Evolutionary conservation across 2,329 filamentous ascomycete genomes (phyloP).

Genomic region (Madurella fahalii): DNA sequence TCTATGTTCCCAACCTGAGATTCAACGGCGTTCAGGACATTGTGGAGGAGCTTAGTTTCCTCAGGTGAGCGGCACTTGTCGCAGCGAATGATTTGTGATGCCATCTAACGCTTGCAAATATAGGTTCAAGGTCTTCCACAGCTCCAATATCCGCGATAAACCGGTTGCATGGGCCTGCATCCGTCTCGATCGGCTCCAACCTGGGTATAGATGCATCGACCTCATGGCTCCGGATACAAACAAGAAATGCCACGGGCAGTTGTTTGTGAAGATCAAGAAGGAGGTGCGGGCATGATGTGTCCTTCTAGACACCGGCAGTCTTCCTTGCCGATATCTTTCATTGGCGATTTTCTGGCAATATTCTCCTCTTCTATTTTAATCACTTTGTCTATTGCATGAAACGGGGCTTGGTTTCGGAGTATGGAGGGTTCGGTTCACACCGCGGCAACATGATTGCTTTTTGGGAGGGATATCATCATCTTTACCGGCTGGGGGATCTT

Average conservation of each 20-base stretch:
- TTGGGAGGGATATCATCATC: not conserved
- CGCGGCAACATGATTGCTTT: not conserved
- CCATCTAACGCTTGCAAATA: constrained; percentile 1
- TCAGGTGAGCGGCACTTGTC: constrained; percentile 53
- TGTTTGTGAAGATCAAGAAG: constrained; percentile 53
- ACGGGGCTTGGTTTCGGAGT: not conserved
- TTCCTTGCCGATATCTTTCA: not conserved
- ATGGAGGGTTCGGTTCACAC: not conserved
- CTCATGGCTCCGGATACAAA: constrained; percentile 44
- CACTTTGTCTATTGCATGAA: not conserved
- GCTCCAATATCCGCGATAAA: constrained; percentile 35
- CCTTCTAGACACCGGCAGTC: not conserved
- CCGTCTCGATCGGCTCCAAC: constrained; percentile 53
- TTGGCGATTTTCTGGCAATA: not conserved
- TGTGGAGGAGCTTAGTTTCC: constrained; percentile 66
- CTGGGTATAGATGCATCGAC: constrained; percentile 52
- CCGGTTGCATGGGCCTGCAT: constrained; percentile 55
- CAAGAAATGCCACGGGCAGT: constrained; percentile 41
- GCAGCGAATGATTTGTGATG: not conserved
- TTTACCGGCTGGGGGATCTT: not conserved
- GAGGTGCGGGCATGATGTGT: constrained; percentile 25
- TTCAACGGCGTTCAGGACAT: constrained; percentile 58
- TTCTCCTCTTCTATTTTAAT: not conserved
- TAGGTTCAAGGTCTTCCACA: constrained; percentile 54
- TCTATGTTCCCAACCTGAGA: constrained; percentile 47